Evolutionary conservation across 1,284 basidiomycete genomes (phyloP).

Genomic region (Puccinia triticina): DNA sequence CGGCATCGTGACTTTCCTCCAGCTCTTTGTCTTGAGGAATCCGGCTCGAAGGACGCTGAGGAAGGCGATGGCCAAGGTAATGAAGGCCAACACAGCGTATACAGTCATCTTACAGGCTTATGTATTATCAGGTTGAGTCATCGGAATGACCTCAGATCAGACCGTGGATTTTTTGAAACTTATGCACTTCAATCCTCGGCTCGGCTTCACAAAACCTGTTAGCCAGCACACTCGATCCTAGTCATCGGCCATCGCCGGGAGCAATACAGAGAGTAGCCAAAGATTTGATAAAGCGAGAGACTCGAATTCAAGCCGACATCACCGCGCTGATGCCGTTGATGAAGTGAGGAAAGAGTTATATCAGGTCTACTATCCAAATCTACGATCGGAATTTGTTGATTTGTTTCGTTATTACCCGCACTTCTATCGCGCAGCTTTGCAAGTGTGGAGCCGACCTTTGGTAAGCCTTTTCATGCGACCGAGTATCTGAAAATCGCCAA

Average conservation of each 20-base stretch:
- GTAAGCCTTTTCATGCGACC: neutral
- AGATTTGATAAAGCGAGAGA: constrained; percentile 59
- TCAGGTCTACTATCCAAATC: neutral
- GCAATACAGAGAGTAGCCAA: constrained; percentile 57
- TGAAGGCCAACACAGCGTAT: constrained; percentile 57
- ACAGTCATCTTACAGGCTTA: constrained; percentile 59
- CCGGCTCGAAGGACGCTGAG: constrained; percentile 60
- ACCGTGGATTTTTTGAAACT: constrained; percentile 1
- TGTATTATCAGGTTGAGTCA: constrained; percentile 54
- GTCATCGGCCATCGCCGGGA: constrained; percentile 54
- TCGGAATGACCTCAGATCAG: neutral
- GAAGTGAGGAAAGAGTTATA: constrained; percentile 52
- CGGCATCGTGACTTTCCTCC: constrained; percentile 58
- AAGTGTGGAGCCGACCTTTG: neutral
- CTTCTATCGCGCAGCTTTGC: neutral
- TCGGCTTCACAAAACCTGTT: neutral
- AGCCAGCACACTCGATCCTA: constrained; percentile 14
- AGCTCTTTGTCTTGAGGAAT: constrained; percentile 60
- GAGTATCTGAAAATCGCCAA: constrained; percentile 13
- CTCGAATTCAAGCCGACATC: constrained; percentile 59
- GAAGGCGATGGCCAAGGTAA: constrained; percentile 57
- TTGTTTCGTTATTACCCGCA: neutral
- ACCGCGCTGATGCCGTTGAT: constrained; percentile 60
- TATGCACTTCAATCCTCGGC: constrained; percentile 47
- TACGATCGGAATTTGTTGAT: neutral